Evolutionary conservation across 208 protist genomes (phyloP), one percentile per base, ranked within the genome.

Genomic region (Trypanosoma grayi): DNA sequence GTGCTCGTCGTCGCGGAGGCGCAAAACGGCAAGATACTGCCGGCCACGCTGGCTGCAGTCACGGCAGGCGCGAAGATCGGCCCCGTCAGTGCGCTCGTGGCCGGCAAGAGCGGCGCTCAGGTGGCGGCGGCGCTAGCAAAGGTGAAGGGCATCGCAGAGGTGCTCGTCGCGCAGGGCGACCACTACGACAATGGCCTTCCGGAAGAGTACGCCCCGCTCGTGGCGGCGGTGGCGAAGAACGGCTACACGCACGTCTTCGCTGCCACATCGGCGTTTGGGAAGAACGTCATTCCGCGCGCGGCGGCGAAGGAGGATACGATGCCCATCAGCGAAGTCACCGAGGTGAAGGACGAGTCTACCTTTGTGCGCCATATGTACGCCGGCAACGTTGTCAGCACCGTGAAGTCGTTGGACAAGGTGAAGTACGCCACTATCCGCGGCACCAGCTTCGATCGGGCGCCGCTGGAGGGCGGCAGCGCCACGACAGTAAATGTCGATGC

Each of bases 311-410:
- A 94, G 6, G 85, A 98, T 67, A 84, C 93, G 40, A 79, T 85
- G 52, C 85, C 90, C 25, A 93, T 99, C 53, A 88, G 87, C 9
- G 97, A 99, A 22, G 81, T 99, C 28, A 92, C 92, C 3, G 75
- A 66, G 10, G 72, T 99, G 25, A 77, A 97, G 68, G 65, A 71
- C 45, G 87, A 86, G 41, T 77, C 95, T 61, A 99, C 96, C 2
- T 99, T 99, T 76, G 84, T 92, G 14, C 92, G 98, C 16, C 91
- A 96, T 25, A 98, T 98, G 56, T 99, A 99, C 77, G 98, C 98
- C 24, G 98, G 98, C 36, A 99, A 99, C 72, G 98, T 97, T 18
- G 81, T 99, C 45, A 79, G 87, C 20, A 98, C 90, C 6, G 89
- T 99, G 18, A 80, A 95, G 77, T 94, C 86, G 5, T 50, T 31